phyloP scores from a whole-genome alignment of 768 basidiomycete species.

The Trametes coccinea region DNA sequence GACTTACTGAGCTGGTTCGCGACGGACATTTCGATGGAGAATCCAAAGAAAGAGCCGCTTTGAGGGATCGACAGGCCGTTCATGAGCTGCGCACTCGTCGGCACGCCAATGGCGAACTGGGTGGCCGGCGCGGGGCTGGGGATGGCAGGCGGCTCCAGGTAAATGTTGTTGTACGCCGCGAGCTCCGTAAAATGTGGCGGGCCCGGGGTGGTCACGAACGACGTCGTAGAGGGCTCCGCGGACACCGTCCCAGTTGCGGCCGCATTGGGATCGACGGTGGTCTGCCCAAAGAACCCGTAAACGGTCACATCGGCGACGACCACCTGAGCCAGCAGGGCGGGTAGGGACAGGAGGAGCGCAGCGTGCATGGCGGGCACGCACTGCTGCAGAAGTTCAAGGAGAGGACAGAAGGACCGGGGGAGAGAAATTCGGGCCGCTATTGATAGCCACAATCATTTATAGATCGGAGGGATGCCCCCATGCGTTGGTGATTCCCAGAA shows the following conservation, averaged over 20 bases:
- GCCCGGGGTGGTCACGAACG: slow-evolving; percentile 30
- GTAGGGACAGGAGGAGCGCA: slow-evolving; percentile 13
- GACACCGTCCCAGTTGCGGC: not conserved
- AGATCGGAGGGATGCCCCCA: too few species aligned
- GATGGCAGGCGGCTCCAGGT: slow-evolving; percentile 49
- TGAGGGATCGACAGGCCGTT: slow-evolving; percentile 43
- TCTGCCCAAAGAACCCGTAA: slow-evolving; percentile 17
- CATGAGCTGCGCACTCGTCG: slow-evolving; percentile 26
- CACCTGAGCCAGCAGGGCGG: slow-evolving; percentile 1
- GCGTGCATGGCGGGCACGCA: slow-evolving; percentile 18
- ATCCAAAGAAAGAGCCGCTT: slow-evolving; percentile 64
- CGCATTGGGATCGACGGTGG: slow-evolving; percentile 7
- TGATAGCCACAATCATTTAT: too few species aligned
- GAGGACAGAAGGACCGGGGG: not conserved
- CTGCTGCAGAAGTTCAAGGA: slow-evolving; percentile 7
- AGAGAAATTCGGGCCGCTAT: not conserved
- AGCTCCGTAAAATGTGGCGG: slow-evolving; percentile 46
- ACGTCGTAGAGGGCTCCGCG: slow-evolving; percentile 2
- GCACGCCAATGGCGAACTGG: slow-evolving; percentile 47
- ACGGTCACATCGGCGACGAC: slow-evolving; percentile 15
- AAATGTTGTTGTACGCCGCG: slow-evolving; percentile 54
- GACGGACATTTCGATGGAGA: slow-evolving; percentile 76
- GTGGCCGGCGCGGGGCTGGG: slow-evolving; percentile 45
- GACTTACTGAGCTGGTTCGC: slow-evolving; percentile 32
- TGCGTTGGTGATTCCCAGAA: too few species aligned